Conservation (phyloP, 2,329 filamentous ascomycete species). For the Fusarium algeriense region DNA sequence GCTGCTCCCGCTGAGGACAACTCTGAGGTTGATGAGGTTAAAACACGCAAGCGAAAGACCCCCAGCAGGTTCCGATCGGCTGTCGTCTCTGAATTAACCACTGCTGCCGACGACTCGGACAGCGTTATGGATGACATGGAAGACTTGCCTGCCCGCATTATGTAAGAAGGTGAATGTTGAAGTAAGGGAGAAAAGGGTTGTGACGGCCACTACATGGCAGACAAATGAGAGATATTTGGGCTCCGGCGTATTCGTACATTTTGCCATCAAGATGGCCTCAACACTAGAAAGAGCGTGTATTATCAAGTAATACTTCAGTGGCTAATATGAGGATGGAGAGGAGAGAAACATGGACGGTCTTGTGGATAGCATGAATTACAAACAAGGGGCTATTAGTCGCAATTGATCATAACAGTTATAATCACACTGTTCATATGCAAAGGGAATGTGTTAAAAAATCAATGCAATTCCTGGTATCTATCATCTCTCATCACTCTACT, state of each 20-base stretch:
- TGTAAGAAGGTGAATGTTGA: constrained; percentile 6
- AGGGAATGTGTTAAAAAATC: background rate
- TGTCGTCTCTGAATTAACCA: constrained; percentile 18
- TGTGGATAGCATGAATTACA: constrained; percentile 10
- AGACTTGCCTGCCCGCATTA: constrained; percentile 55
- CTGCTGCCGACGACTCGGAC: constrained; percentile 45
- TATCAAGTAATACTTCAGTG: constrained; percentile 13
- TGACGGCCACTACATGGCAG: background rate
- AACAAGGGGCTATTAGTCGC: constrained; percentile 2
- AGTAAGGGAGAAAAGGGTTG: background rate
- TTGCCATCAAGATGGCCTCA: constrained; percentile 16
- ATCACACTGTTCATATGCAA: background rate
- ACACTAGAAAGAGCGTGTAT: constrained; percentile 25
- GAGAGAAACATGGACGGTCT: background rate
- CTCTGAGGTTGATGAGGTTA: constrained; percentile 47
- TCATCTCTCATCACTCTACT: constrained; percentile 34
- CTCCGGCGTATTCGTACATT: constrained; percentile 23
- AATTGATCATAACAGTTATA: constrained; percentile 2
- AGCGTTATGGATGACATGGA: constrained; percentile 61
- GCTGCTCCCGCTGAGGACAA: constrained; percentile 33
- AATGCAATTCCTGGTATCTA: constrained; percentile 21
- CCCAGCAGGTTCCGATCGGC: constrained; percentile 48
- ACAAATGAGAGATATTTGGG: constrained; percentile 8
- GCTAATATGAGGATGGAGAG: constrained; percentile 3
- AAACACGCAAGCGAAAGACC: constrained; percentile 46